These are phyloP conservation scores for Chloranthus sessilifolius DNA, from an alignment of 164 flowering plant genomes.

Conservation along the genomic window DNA sequence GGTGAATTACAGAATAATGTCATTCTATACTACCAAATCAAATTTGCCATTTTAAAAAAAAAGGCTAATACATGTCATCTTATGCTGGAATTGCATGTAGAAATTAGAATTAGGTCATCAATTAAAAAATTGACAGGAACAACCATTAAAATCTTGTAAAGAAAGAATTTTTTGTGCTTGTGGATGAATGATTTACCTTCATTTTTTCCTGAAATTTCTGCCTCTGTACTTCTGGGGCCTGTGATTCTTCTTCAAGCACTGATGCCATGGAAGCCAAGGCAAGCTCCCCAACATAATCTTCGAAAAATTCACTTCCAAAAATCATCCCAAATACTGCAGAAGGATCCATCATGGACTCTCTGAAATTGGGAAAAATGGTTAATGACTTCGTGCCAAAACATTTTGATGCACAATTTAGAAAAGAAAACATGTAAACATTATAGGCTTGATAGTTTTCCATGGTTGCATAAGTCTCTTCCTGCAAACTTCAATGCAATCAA, in stretches of 20 bases:
- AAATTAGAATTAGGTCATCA: too few species aligned
- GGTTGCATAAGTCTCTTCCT: background rate
- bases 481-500: too few species aligned
- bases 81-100: too few species aligned
- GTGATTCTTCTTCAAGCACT: constrained; percentile 41
- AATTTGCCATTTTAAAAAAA: too few species aligned
- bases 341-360: constrained; percentile 85
- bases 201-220: constrained; percentile 56
- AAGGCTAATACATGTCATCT: too few species aligned
- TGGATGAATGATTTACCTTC: constrained; percentile 34
- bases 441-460: background rate
- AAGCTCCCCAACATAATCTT: constrained; percentile 90
- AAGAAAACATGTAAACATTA: too few species aligned
- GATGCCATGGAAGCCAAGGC: constrained; percentile 66
- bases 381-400: background rate
- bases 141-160: too few species aligned
- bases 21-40: too few species aligned
- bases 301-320: constrained; percentile 89
- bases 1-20: too few species aligned
- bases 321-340: constrained; percentile 90
- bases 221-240: constrained; percentile 33
- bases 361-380: constrained; percentile 18
- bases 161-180: too few species aligned
- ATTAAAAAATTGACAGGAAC: too few species aligned
- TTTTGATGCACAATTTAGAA: background rate